Evolutionary conservation across 2,329 filamentous ascomycete species (phyloP), one percentile per base, ranked within the genome.

Genomic region (Xylariaceae sp.): DNA sequence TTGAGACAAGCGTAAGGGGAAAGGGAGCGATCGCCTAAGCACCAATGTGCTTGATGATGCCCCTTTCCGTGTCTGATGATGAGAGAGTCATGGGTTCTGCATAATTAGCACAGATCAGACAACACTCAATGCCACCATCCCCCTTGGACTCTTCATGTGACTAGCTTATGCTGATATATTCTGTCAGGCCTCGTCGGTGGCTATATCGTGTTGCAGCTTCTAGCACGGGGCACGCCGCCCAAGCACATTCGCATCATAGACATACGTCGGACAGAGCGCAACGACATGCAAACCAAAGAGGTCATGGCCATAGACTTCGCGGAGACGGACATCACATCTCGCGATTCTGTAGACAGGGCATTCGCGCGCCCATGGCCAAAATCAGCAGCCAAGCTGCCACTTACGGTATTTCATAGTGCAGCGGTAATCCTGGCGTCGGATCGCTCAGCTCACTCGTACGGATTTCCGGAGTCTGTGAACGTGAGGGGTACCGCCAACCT

Each of bases 341-440:
- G 71, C 17, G 62, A 70, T 2, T 76, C 75, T 1, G 77, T 80
- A 0, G 61, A 70, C 5, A 72, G 71, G 0, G 80, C 80, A 13
- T 83, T 85, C 58, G 67, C 71, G 4, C 70, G 72, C 18, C 73
- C 77, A 4, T 85, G 82, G 82, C 72, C 61, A 2, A 35, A 75
- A 2, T 53, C 68, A 2, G 68, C 69, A 1, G 72, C 76, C 4
- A 51, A 69, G 3, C 72, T 78, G 2, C 81, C 82, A 1, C 70
- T 85, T 23, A 83, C 81, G 0, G 81, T 85, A 11, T 83, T 81
- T 66, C 82, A 85, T 71, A 83, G 78, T 0, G 82, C 81, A 2
- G 82, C 82, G 1, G 74, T 77, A 4, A 83, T 85, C 59, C 73
- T 80, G 9, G 76, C 80, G 0, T 75, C 74, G 13, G 81, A 84